A percentile compares a stretch with the other conserved stretches of the same genome.
Conservation (phyloP, 208 protist genomes). For the Phytomonas sp. region DNA sequence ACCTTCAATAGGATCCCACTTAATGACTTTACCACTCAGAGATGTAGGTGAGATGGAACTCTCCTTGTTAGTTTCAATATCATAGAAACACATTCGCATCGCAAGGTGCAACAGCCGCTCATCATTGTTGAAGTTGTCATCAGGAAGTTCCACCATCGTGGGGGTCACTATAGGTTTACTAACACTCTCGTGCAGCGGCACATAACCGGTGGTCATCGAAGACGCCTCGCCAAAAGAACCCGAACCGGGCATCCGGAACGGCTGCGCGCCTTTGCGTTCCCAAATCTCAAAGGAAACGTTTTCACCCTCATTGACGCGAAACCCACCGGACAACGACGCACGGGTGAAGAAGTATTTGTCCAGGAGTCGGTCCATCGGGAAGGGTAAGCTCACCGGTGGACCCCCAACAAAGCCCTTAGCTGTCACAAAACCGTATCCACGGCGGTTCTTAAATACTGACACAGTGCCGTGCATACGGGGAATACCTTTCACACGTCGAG, state of each 20-base stretch:
- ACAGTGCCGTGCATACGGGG: conserved; percentile 61
- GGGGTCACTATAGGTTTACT: background rate
- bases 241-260: background rate
- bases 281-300: conserved; percentile 48
- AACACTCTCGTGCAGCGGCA: background rate
- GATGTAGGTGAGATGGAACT: conserved; percentile 30
- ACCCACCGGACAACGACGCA: conserved; percentile 36
- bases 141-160: background rate
- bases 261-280: background rate
- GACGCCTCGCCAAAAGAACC: conserved; percentile 5
- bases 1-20: conserved; percentile 39
- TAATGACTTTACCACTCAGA: conserved; percentile 40
- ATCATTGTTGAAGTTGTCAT: background rate
- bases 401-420: conserved; percentile 28
- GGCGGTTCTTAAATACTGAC: conserved; percentile 73
- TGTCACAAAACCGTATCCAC: conserved; percentile 75
- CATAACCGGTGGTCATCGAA: conserved; percentile 2
- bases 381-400: background rate
- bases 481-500: background rate
- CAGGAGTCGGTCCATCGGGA: conserved; percentile 3
- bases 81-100: conserved; percentile 30
- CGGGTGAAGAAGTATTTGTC: conserved; percentile 61
- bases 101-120: conserved; percentile 20
- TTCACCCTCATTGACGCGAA: conserved; percentile 69
- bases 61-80: conserved; percentile 30